Evolutionary conservation across 495 filamentous ascomycete genomes (phyloP).

Genomic region (Xylaria acuta): DNA sequence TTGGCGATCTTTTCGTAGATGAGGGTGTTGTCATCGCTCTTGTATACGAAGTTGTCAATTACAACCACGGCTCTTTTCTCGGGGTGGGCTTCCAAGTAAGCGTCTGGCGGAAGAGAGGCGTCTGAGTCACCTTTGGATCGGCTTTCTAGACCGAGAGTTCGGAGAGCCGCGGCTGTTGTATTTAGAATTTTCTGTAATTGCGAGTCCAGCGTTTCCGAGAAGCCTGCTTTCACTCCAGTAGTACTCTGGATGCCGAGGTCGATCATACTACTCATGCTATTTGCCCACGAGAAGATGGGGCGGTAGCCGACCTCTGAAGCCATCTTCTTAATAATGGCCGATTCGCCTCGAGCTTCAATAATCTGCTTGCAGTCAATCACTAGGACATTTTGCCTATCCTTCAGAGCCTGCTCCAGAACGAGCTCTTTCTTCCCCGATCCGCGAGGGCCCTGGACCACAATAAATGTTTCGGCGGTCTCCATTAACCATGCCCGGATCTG

Average conservation of each 20-base stretch:
- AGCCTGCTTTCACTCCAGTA: conserved; percentile 92
- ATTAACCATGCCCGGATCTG: conserved; percentile 84
- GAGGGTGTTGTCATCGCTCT: conserved; percentile 70
- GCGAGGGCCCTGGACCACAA: conserved; percentile 89
- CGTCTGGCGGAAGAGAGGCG: conserved; percentile 74
- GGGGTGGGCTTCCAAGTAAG: conserved; percentile 90
- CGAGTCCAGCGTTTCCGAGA: conserved; percentile 90
- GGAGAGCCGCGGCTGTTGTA: conserved; percentile 81
- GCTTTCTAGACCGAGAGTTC: conserved; percentile 71
- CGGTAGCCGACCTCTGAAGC: conserved; percentile 88
- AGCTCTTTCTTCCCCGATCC: conserved; percentile 92
- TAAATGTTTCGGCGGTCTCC: conserved; percentile 89
- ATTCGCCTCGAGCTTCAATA: conserved; percentile 88
- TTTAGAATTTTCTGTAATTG: conserved; percentile 93
- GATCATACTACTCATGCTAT: conserved; percentile 87
- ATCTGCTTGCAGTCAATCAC: conserved; percentile 96
- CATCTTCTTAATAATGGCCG: conserved; percentile 81
- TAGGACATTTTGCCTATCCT: conserved; percentile 76
- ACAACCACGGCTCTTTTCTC: conserved; percentile 85
- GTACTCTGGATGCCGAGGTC: conserved; percentile 93
- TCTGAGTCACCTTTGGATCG: conserved; percentile 77
- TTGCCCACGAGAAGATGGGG: conserved; percentile 95
- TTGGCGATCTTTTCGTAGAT: conserved; percentile 91
- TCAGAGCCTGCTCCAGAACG: conserved; percentile 81
- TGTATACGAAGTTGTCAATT: conserved; percentile 93